Base-by-base conservation (phyloP, 106 monocot genomes). In the Dendrobium chrysotoxum region DNA sequence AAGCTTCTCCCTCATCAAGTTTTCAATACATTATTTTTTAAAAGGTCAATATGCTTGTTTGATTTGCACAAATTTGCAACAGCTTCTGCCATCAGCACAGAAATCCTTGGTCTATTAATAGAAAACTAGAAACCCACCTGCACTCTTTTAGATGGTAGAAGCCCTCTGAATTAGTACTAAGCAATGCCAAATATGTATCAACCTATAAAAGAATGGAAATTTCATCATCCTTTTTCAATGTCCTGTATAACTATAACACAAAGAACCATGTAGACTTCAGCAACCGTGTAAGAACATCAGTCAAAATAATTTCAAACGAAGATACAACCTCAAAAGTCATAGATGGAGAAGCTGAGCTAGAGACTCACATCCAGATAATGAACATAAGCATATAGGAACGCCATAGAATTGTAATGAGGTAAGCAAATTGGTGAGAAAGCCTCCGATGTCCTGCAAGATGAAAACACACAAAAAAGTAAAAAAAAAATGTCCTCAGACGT, bases 61-160 rank as follows among this genome's bases (percentile, higher is more conserved):
- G 39, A 74, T 18, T 74, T 73, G 7, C 17, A 13, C 20, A 38
- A 40, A 16, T 10, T 40, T 73, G 40, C 11, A 40, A 74, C 70
- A 13, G 13, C 31, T 30, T 70, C 73, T 13, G 15, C 0, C 40
- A 74, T 40, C 40, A 72, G 39, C 8, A 72, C 15, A 16, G 11
- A 17, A 72, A 72, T 72, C 39, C 72, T 72, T 41, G 21, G 66
- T 46, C 40, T 46, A 75, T 73, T 28, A 9, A 40, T 38, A 75
- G 30, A 74, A 44, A 70, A 77, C 58, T 5, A 57, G 57, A 11
- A 77, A 31, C 65, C 75, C n/a, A 98, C 98, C 95, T 89, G 86
- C 95, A 98, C 40, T 98, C 95, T 82, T 98, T 98, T 54, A 98
- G 95, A 85, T 98, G 92, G 64, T 87, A 95, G 81, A 98, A 98